These are phyloP conservation scores for Cladosporium halotolerans DNA, from an alignment of 2,329 filamentous ascomycete species.

Conservation along the genomic window DNA sequence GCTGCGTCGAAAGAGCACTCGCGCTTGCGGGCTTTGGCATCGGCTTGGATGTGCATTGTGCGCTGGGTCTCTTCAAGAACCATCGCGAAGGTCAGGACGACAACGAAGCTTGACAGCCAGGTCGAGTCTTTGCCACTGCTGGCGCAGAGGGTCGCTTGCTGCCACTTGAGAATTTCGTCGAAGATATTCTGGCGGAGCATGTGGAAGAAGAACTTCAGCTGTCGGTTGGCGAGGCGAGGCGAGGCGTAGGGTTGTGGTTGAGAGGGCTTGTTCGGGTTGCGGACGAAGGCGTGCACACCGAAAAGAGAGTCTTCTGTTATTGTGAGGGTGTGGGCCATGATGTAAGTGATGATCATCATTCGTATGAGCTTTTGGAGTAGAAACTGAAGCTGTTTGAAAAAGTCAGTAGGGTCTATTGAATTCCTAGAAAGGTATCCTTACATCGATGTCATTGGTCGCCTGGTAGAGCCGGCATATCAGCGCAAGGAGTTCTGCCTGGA, in stretches of 20 bases:
- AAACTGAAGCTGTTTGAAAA: constrained; percentile 25
- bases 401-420: background rate
- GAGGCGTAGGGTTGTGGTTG: constrained; percentile 20
- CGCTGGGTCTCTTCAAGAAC: constrained; percentile 44
- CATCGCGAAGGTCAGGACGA: constrained; percentile 43
- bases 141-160: constrained; percentile 42
- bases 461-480: constrained; percentile 32
- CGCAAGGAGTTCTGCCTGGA: constrained; percentile 37
- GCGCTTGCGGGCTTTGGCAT: constrained; percentile 32
- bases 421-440: constrained; percentile 14
- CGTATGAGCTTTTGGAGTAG: constrained; percentile 40
- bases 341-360: constrained; percentile 43
- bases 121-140: constrained; percentile 36
- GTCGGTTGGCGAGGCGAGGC: constrained; percentile 43
- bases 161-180: constrained; percentile 38
- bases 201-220: constrained; percentile 46
- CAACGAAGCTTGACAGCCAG: constrained; percentile 42
- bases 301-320: constrained; percentile 36
- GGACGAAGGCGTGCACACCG: constrained; percentile 34
- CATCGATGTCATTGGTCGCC: constrained; percentile 32
- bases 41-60: constrained; percentile 38
- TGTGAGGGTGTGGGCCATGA: constrained; percentile 44
- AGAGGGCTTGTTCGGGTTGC: constrained; percentile 28
- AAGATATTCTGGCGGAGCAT: constrained; percentile 38
- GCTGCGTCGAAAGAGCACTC: constrained; percentile 25